Percentiles rank a stretch among this genome's conserved stretches.
phyloP scores from a whole-genome alignment of 495 filamentous ascomycete genomes.

The Annulohypoxylon nitens region DNA sequence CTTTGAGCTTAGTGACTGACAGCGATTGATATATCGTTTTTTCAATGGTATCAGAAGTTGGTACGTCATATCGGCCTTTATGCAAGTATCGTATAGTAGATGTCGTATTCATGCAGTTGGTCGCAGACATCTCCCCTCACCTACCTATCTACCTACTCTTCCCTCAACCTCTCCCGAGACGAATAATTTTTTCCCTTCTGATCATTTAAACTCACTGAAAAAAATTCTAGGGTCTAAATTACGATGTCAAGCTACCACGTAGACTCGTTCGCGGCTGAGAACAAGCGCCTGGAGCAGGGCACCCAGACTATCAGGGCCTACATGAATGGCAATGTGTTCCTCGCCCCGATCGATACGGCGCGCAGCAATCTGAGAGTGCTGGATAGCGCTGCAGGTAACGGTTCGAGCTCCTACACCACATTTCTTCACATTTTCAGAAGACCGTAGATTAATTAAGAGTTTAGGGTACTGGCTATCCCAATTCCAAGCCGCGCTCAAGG shows the following conservation, averaged over 20 bases:
- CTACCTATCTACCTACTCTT: background rate
- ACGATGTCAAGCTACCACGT: conserved; percentile 21
- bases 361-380: conserved; percentile 1
- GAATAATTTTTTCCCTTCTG: background rate
- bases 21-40: background rate
- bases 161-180: background rate
- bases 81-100: background rate
- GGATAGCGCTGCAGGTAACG: conserved; percentile 29
- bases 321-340: conserved; percentile 25
- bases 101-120: background rate
- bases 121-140: background rate
- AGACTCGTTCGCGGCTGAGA: conserved; percentile 18
- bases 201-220: background rate
- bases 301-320: conserved; percentile 11
- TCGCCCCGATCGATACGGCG: conserved; percentile 21
- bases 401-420: background rate
- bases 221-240: background rate
- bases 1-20: background rate
- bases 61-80: background rate
- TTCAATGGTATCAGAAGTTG: background rate
- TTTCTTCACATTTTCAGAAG: background rate
- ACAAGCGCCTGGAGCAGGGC: conserved; percentile 24
- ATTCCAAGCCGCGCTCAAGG: conserved; percentile 22
- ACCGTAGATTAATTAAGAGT: background rate
- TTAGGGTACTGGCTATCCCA: conserved; percentile 28